These are phyloP conservation scores for Fusarium hostae DNA, from an alignment of 2,329 filamentous ascomycete genomes.

Conservation along the genomic window DNA sequence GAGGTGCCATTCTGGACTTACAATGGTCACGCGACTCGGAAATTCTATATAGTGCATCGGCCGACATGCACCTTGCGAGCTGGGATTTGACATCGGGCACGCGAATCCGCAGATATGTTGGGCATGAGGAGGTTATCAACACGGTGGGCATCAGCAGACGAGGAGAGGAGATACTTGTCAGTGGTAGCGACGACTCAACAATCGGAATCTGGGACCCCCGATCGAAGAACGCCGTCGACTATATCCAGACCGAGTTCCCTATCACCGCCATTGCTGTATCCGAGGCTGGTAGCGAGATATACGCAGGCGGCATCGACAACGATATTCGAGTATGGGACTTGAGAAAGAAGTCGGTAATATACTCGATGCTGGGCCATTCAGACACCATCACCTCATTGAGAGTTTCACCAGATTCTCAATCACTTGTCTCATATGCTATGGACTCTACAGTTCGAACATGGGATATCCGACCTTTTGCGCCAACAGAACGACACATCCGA, in stretches of 20 bases:
- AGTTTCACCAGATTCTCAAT: slow-evolving; percentile 93
- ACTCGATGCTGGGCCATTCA: slow-evolving; percentile 87
- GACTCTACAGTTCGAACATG: slow-evolving; percentile 94
- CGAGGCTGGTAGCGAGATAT: slow-evolving; percentile 95
- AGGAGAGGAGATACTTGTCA: slow-evolving; percentile 90
- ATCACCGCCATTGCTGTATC: slow-evolving; percentile 92
- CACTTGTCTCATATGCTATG: slow-evolving; percentile 89
- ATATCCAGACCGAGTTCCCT: slow-evolving; percentile 90
- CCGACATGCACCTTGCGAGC: slow-evolving; percentile 91
- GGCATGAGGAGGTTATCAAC: slow-evolving; percentile 97
- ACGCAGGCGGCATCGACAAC: slow-evolving; percentile 94
- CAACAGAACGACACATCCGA: slow-evolving; percentile 82
- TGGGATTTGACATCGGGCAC: slow-evolving; percentile 96
- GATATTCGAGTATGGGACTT: slow-evolving; percentile 98
- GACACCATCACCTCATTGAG: slow-evolving; percentile 92
- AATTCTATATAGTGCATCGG: slow-evolving; percentile 90
- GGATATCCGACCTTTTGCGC: slow-evolving; percentile 96
- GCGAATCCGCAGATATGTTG: slow-evolving; percentile 89
- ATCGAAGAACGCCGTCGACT: slow-evolving; percentile 87
- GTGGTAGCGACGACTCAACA: slow-evolving; percentile 91
- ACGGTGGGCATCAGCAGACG: slow-evolving; percentile 87
- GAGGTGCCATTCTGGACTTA: slow-evolving; percentile 88
- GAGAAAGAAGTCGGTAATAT: slow-evolving; percentile 88
- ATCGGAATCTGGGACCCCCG: slow-evolving; percentile 97
- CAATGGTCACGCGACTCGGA: slow-evolving; percentile 97